These are phyloP conservation scores for Camelina laxa DNA, from an alignment of 345 rosid genomes.

Conservation along the genomic window DNA sequence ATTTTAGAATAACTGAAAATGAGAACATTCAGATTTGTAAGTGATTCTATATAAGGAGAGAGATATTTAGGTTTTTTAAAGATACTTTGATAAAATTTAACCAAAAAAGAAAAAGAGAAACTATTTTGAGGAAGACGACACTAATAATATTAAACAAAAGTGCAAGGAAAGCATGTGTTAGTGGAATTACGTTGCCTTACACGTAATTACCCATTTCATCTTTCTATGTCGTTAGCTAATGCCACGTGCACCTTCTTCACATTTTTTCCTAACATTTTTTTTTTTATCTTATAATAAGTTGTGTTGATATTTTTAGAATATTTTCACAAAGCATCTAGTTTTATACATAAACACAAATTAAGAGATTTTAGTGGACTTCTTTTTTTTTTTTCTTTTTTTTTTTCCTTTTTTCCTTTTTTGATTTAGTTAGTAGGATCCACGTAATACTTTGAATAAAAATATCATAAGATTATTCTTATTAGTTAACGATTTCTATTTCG, in stretches of 20 bases:
- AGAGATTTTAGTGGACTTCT: background rate
- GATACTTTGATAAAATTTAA: background rate
- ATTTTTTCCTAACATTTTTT: constrained; percentile 15
- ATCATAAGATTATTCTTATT: background rate
- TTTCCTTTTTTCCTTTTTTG: background rate
- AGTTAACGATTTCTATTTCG: constrained; percentile 13
- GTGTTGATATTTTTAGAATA: background rate
- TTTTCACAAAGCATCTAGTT: background rate
- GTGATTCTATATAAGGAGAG: constrained; percentile 31
- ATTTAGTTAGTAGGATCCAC: constrained; percentile 31
- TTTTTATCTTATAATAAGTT: background rate
- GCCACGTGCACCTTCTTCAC: constrained; percentile 48
- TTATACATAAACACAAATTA: background rate
- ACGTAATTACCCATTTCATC: constrained; percentile 44
- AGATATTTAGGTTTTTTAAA: constrained; percentile 8
- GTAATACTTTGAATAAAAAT: background rate
- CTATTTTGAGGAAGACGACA: constrained; percentile 34
- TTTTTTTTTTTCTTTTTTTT: background rate
- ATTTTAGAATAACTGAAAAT: constrained; percentile 1
- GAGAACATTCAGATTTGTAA: constrained; percentile 20
- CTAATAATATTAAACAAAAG: background rate
- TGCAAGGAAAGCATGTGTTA: constrained; percentile 46
- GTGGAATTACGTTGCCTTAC: constrained; percentile 45
- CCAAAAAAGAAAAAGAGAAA: constrained; percentile 4
- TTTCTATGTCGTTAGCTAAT: constrained; percentile 43